Conservation (phyloP, 345 rosid species). For the Ceriops decandra region DNA sequence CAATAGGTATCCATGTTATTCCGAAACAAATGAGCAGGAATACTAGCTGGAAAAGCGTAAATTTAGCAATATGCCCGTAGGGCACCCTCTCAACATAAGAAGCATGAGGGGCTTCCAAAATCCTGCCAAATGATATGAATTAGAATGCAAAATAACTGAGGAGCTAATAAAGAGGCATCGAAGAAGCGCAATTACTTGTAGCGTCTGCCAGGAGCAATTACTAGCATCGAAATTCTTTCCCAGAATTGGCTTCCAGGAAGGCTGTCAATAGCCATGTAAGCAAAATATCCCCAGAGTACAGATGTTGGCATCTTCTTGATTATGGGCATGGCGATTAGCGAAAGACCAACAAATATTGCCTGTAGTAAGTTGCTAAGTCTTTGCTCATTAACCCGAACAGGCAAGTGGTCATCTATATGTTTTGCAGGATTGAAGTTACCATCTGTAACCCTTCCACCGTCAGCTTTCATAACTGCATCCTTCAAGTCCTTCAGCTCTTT, state of each 20-base stretch:
- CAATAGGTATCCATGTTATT: constrained; percentile 39
- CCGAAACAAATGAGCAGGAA: constrained; percentile 34
- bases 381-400: constrained; percentile 39
- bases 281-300: constrained; percentile 45
- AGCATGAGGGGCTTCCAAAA: constrained; percentile 46
- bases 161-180: neutral
- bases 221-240: constrained; percentile 32
- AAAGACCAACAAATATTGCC: constrained; percentile 22
- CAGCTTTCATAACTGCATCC: constrained; percentile 27
- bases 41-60: constrained; percentile 34
- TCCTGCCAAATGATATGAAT: constrained; percentile 26
- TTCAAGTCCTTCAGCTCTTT: constrained; percentile 33
- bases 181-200: constrained; percentile 20
- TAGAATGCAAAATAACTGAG: neutral
- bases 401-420: constrained; percentile 32
- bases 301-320: constrained; percentile 37
- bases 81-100: constrained; percentile 38
- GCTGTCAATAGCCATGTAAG: constrained; percentile 42
- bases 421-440: constrained; percentile 26
- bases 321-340: constrained; percentile 26
- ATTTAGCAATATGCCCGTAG: constrained; percentile 25
- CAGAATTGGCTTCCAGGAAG: constrained; percentile 42
- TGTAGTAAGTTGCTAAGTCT: constrained; percentile 34
- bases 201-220: constrained; percentile 24
- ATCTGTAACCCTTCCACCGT: neutral